Conservation (phyloP, 2,329 filamentous ascomycete genomes). For the Colletotrichum echinochloae region DNA sequence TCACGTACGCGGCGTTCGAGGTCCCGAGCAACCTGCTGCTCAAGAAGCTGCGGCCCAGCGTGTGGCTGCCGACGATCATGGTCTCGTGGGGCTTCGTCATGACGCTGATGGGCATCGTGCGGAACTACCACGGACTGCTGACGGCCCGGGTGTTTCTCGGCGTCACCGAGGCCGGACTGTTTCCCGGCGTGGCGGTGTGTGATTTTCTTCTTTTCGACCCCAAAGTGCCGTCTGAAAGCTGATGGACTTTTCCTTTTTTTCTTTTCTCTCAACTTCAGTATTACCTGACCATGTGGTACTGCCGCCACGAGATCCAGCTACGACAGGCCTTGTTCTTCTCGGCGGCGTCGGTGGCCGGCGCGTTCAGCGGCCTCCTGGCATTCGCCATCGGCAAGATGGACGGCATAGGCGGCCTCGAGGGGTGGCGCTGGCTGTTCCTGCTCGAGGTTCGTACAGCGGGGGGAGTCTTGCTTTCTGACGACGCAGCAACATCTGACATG, state of each 20-base stretch:
- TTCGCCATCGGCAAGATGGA: slow-evolving; percentile 78
- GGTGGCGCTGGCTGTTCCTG: slow-evolving; percentile 77
- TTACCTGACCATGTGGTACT: slow-evolving; percentile 70
- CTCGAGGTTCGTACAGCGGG: no score
- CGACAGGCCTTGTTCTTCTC: slow-evolving; percentile 83
- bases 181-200: slow-evolving; percentile 69
- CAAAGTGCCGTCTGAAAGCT: no score
- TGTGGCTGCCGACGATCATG: slow-evolving; percentile 85
- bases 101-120: slow-evolving; percentile 66
- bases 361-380: slow-evolving; percentile 79
- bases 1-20: slow-evolving; percentile 82
- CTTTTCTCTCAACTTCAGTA: slow-evolving; percentile 49
- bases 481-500: no score
- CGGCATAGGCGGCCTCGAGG: slow-evolving; percentile 68
- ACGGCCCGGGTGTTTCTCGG: slow-evolving; percentile 69
- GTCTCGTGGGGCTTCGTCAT: slow-evolving; percentile 65
- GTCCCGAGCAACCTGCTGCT: slow-evolving; percentile 82
- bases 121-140: slow-evolving; percentile 60
- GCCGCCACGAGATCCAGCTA: slow-evolving; percentile 65
- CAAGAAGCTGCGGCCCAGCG: slow-evolving; percentile 77
- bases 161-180: slow-evolving; percentile 75
- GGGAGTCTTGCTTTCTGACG: no score
- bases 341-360: slow-evolving; percentile 82
- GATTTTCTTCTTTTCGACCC: neutral
- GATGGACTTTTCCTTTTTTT: no score